Base-by-base conservation (phyloP, 768 basidiomycete species). In the Filobasidium wieringae region DNA sequence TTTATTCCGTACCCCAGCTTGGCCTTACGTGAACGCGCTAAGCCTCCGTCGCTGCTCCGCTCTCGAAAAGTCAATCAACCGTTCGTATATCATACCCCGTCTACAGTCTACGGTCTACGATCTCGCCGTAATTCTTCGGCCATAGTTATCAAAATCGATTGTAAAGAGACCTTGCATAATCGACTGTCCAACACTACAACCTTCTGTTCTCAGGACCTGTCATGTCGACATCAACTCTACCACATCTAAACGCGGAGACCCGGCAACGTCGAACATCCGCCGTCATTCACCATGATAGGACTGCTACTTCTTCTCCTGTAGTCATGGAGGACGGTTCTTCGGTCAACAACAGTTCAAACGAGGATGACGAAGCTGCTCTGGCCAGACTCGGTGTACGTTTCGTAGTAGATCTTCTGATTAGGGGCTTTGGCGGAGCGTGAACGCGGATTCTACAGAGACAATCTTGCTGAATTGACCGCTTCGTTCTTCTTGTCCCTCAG, bases 351-450 rank as follows among this genome's bases (percentile, higher is more conserved):
- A 22, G 22, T 27, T 17, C 43, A 19, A 22, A 19, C 24, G 14
- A 24, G 34, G 59, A 60, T 31, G 60, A 61, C 31, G 60, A 61
- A 22, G 41, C 34, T 15, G 60, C 53, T 9, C 53, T 61, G 2
- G 60, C 60, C 14, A 3, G 60, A 14, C 41, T 61, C 5, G 60
- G 60, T 4, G 50, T 51, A 24, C 29, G 50, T 51, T n/a, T 27
- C 17, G n/a, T n/a, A n/a, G n/a, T n/a, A 2, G 45, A 22, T 14
- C 45, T 12, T 49, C 24, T 49, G 14, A 49, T 22, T 26, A 7
- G 37, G 37, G 11, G 22, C 37, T 22, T 40, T 22, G 37, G 17
- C 17, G 37, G 22, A 22, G 37, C 37, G 37, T 40, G 22, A 15
- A 40, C 14, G 4, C 27, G 19, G 14, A n/a, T n/a, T n/a, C n/a